A percentile compares a stretch with the other conserved stretches of the same genome.
These are phyloP conservation scores for Zygotorulaspora sp. DNA, from an alignment of 805 yeast species.

Conservation along the genomic window DNA sequence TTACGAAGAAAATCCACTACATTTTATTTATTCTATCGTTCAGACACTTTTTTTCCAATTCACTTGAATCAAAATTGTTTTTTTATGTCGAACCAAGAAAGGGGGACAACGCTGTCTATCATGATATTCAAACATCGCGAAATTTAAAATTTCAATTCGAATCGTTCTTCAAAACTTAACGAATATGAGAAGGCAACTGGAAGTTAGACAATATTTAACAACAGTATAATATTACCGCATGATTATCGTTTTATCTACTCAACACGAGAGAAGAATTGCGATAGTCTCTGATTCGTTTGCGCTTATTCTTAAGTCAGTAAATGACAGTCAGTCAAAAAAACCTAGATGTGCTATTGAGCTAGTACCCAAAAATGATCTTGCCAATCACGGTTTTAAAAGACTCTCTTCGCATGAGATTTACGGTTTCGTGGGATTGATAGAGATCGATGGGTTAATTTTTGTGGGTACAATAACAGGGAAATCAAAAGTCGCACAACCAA, in stretches of 20 bases:
- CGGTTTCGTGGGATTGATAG: conserved; percentile 80
- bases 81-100: not conserved
- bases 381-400: conserved; percentile 38
- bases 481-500: conserved; percentile 74
- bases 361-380: conserved; percentile 38
- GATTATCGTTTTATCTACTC: conserved; percentile 27
- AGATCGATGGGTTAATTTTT: conserved; percentile 61
- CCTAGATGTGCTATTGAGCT: conserved; percentile 48
- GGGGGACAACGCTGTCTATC: conserved; percentile 3
- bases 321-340: conserved; percentile 22
- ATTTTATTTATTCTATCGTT: too few species aligned
- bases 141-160: not conserved
- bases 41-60: too few species aligned
- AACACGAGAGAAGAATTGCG: conserved; percentile 29
- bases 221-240: conserved; percentile 8
- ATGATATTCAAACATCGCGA: not conserved
- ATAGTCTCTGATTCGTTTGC: conserved; percentile 39
- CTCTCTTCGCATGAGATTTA: conserved; percentile 44
- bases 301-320: conserved; percentile 43
- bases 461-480: conserved; percentile 77
- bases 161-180: too few species aligned
- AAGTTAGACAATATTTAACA: too few species aligned
- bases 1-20: not conserved
- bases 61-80: not conserved
- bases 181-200: too few species aligned